Evolutionary conservation across 2,329 filamentous ascomycete genomes (phyloP).

Genomic region (Pseudogymnoascus sp.): DNA sequence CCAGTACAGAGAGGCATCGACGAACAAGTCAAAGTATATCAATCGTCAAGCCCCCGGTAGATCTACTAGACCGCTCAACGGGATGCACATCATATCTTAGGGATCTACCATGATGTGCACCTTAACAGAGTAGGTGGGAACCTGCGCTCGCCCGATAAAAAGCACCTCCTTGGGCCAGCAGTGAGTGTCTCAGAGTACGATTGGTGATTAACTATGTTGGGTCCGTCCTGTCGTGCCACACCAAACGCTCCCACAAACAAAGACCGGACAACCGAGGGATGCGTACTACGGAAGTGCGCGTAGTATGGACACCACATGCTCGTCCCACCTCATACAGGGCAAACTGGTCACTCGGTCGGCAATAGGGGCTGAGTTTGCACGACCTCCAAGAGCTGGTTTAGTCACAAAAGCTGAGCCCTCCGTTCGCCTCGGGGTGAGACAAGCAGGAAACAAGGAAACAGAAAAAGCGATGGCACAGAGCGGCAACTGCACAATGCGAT

Average conservation of each 20-base stretch:
- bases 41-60: background rate
- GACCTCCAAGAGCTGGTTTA: background rate
- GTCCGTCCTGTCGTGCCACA: background rate
- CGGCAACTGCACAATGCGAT: background rate
- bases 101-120: background rate
- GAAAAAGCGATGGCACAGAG: background rate
- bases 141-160: background rate
- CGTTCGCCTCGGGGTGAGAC: background rate
- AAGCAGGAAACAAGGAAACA: background rate
- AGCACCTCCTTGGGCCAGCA: background rate
- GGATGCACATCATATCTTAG: background rate
- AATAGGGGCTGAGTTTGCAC: constrained; percentile 1
- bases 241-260: background rate
- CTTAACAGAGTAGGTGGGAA: background rate
- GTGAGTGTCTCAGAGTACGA: background rate
- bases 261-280: background rate
- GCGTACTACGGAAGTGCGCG: background rate
- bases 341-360: background rate
- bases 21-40: background rate
- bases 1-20: background rate
- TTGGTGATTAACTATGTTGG: background rate
- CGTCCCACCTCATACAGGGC: background rate
- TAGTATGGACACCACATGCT: background rate
- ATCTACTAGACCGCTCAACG: background rate
- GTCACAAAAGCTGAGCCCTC: background rate